Conservation (phyloP, 1,139 yeast species). For the Pichia sp. region DNA sequence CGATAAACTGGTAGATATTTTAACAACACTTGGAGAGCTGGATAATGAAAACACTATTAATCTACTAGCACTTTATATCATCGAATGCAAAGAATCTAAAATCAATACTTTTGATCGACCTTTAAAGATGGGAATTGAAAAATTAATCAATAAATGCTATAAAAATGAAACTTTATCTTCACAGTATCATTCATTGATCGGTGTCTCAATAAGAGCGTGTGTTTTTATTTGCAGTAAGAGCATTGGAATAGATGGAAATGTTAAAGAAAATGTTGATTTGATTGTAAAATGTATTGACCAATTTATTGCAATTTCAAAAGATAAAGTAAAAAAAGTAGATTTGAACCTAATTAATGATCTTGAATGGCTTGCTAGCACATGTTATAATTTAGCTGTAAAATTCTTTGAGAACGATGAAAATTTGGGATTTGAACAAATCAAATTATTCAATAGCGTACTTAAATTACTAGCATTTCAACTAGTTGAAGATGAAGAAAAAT, state of each 20-base stretch:
- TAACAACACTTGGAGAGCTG: conserved; percentile 10
- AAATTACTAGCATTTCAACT: no score
- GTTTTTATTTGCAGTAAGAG: conserved; percentile 24
- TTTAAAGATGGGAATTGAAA: conserved; percentile 20
- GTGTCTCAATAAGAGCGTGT: conserved; percentile 23
- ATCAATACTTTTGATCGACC: no score
- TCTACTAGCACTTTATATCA: conserved; percentile 22
- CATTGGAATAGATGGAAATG: conserved; percentile 3
- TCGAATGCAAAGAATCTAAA: conserved; percentile 21
- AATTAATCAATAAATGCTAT: conserved; percentile 18
- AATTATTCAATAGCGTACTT: no score
- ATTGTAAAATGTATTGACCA: conserved; percentile 5
- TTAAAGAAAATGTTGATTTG: not conserved
- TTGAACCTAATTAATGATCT: conserved; percentile 11
- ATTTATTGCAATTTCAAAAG: conserved; percentile 4
- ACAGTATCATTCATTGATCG: conserved; percentile 16
- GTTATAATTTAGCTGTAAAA: conserved; percentile 1
- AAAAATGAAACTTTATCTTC: not conserved
- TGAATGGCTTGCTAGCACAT: not conserved
- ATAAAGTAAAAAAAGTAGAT: not conserved
- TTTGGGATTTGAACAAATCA: no score
- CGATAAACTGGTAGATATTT: conserved; percentile 8
- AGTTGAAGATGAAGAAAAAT: not conserved
- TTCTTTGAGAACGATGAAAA: conserved; percentile 1
- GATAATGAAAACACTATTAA: conserved; percentile 13